Evolutionary conservation across 1,284 basidiomycete genomes (phyloP).

Genomic region (Cryptococcus maquisensis): DNA sequence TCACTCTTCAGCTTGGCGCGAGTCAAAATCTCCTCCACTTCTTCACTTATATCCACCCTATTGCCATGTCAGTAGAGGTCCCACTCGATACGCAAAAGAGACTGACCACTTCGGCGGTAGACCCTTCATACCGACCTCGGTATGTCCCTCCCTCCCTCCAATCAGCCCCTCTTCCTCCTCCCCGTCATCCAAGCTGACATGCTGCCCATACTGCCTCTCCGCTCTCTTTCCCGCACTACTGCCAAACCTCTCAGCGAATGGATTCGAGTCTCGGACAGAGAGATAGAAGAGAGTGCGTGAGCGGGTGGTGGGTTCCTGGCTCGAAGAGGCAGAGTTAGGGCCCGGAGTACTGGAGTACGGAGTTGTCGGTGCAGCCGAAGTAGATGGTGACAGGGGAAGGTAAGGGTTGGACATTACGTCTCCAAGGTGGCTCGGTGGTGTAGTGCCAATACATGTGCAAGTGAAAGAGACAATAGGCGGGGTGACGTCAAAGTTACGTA

Average conservation of each 20-base stretch:
- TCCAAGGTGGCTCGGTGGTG: neutral
- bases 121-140: conserved; percentile 56
- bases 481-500: conserved; percentile 4
- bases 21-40: conserved; percentile 73
- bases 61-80: conserved; percentile 16
- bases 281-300: conserved; percentile 91
- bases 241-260: neutral
- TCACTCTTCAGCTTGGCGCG: conserved; percentile 72
- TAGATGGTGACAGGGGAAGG: conserved; percentile 8
- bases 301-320: conserved; percentile 56
- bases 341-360: conserved; percentile 1
- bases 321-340: conserved; percentile 3
- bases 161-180: conserved; percentile 68
- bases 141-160: conserved; percentile 20
- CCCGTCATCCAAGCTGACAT: conserved; percentile 55
- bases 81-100: too few relatives aligned
- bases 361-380: conserved; percentile 1
- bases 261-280: conserved; percentile 72
- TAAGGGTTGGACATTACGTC: conserved; percentile 18
- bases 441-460: neutral
- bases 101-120: conserved; percentile 67
- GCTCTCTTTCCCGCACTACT: conserved; percentile 36
- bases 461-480: neutral
- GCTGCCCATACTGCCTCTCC: conserved; percentile 40
- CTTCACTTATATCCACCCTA: conserved; percentile 87